Base-by-base conservation (phyloP, 1,284 basidiomycete species). In the Lignosus rhinocerotis region DNA sequence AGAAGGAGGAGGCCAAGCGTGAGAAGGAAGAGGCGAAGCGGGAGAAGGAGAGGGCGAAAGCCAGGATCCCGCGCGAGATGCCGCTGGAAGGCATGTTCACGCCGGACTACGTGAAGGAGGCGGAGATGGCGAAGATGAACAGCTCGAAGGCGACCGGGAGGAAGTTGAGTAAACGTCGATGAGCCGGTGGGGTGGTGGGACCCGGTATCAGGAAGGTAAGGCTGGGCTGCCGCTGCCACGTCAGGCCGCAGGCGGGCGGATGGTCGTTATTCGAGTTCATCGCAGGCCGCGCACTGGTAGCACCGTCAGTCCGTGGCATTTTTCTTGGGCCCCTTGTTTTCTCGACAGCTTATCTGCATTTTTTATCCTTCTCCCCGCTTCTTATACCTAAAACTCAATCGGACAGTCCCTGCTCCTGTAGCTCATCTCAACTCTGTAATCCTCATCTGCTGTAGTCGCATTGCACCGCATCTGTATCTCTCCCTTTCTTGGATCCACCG, bases 91-190 rank as follows among this genome's bases (percentile, higher is more conserved):
- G 56, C 33, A 51, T 60, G 14, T 61, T 59, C 36, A 47, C 32
- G 47, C 53, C 53, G 25, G 62, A 64, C 46, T 51, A 55, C 12
- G 53, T 54, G 17, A 64, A 61, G 59, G 63, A 62, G 56, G 64
- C 59, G 50, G 63, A 63, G 60, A 25, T 51, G 16, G 56, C 44
- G 38, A 49, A 41, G 53, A 50, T 62, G 64, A 36, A 14, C 31
- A 53, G 53, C 38, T 54, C 56, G 45, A 53, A 58, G 50, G 33
- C 60, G 30, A 33, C 32, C 5, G 62, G 60, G 48, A 63, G 70
- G 50, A 74, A 72, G 67, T 55, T 75, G 55, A 74, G 70, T 69
- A 75, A 73, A 67, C 63, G 69, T 34, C 62, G 59, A 48, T 70
- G 57, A 69, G 49, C 14, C 30, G 30, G 14, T 10, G 21, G 12